Evolutionary conservation across 805 yeast species (phyloP).

Genomic region (Cyberlindnera meyerae): DNA sequence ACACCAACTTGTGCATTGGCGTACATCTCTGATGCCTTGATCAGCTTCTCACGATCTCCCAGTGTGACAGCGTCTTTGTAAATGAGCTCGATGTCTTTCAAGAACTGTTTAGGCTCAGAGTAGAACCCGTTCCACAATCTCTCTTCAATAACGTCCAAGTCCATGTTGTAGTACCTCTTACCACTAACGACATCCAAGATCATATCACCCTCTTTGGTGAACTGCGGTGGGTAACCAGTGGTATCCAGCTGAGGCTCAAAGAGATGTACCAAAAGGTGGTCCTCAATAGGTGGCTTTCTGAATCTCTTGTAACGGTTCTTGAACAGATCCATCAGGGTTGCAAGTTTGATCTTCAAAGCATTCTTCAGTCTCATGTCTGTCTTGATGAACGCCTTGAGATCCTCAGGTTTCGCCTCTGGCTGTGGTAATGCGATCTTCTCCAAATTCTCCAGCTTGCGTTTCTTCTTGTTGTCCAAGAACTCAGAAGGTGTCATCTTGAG

Average conservation of each 20-base stretch:
- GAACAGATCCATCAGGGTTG: constrained; percentile 85
- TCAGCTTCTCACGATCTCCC: constrained; percentile 79
- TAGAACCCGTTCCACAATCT: constrained; percentile 96
- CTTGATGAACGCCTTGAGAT: constrained; percentile 42
- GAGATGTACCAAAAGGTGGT: constrained; percentile 61
- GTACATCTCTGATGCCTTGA: constrained; percentile 86
- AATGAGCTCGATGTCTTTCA: constrained; percentile 80
- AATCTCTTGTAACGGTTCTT: constrained; percentile 84
- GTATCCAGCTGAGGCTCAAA: constrained; percentile 54
- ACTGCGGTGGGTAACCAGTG: constrained; percentile 31
- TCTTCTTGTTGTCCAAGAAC: constrained; percentile 55
- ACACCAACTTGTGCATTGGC: constrained; percentile 95
- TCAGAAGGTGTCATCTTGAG: constrained; percentile 64
- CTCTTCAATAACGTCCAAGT: constrained; percentile 88
- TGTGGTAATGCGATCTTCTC: constrained; percentile 36
- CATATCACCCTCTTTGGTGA: constrained; percentile 61
- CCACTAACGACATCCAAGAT: constrained; percentile 79
- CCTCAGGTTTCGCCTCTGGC: constrained; percentile 29
- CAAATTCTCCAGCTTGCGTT: constrained; percentile 29
- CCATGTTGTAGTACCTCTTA: constrained; percentile 76
- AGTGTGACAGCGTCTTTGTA: constrained; percentile 66
- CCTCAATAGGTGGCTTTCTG: constrained; percentile 87
- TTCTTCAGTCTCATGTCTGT: constrained; percentile 82
- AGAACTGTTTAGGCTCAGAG: constrained; percentile 85
- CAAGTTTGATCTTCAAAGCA: constrained; percentile 74